Evolutionary conservation across 805 yeast genomes (phyloP), one percentile per base, ranked within the genome.

Genomic region (Metschnikowia bowlesiae): DNA sequence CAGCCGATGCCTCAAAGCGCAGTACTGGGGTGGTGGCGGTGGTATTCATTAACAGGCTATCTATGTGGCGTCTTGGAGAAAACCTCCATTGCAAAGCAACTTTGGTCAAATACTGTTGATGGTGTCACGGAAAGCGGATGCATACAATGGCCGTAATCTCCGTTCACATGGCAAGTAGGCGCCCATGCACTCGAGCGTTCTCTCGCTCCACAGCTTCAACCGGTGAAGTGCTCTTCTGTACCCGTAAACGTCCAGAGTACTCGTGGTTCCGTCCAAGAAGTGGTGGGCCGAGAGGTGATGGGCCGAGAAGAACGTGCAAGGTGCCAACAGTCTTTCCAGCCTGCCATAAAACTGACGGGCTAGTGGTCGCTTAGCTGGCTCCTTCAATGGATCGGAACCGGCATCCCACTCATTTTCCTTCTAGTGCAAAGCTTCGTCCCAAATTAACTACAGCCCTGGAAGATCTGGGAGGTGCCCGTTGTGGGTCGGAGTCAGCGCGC

Each of bases 351-450:
- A 77, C 59, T 52, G 22, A 70, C 65, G 59, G 78, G 65, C 52
- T 73, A 70, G 32, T 75, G 80, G 46, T 74, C 69, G 2, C 74
- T 55, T 34, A 69, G 74, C 78, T 5, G 82, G 82, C 60, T 78
- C 82, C 59, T 78, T 78, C 61, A 78, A 63, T 22, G 80, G 75
- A 53, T 78, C 78, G 62, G 76, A 78, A n/a, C 82, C 82, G 5
- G 82, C 82, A 50, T 78, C 70, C 76, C 76, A 76, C 16, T 63
- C 58, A 57, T 78, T 77, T 47, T 69, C 75, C 53, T 66, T 69
- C 59, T 78, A 78, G 60, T 75, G 69, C 41, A 63, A 61, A 6
- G 82, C 82, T 35, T 78, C 66, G 6, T 51, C 82, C 78, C 44
- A 78, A 64, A 56, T 76, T 66, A 44, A 75, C 65, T 18, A 74